A percentile compares a stretch with the other conserved stretches of the same genome.
Evolutionary conservation across 73 alveolate species (phyloP).

Genomic region (Paramecium bursaria): DNA sequence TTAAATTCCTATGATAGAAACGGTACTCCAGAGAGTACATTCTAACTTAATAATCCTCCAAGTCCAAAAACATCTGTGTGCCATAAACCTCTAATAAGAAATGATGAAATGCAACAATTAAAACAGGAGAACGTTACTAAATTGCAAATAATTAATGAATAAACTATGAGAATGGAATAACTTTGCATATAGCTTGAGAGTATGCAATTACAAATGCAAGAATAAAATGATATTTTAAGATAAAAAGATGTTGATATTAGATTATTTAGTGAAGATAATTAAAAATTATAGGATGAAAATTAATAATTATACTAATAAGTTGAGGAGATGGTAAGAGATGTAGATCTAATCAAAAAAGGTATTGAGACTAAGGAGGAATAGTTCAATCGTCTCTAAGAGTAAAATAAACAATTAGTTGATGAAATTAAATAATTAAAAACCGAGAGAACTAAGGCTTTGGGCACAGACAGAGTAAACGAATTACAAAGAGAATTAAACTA

Average conservation of each 20-base stretch:
- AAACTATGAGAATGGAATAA: not conserved
- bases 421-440: constrained; percentile 23
- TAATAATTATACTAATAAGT: constrained; percentile 38
- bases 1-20: too few relatives aligned
- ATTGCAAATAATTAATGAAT: not conserved
- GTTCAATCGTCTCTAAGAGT: not conserved
- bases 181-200: not conserved
- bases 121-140: not conserved
- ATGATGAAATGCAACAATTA: constrained; percentile 2
- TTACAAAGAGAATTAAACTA: constrained; percentile 37
- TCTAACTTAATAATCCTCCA: not conserved
- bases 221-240: constrained; percentile 11
- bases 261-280: too few relatives aligned
- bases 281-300: too few relatives aligned
- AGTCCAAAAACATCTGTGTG: constrained; percentile 46
- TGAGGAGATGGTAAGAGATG: constrained; percentile 51
- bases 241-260: not conserved
- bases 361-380: not conserved
- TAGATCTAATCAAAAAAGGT: constrained; percentile 8
- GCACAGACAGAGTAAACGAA: constrained; percentile 14
- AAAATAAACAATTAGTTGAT: constrained; percentile 8
- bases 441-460: constrained; percentile 1
- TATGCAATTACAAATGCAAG: not conserved
- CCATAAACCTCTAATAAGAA: constrained; percentile 5
- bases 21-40: constrained; percentile 47